A percentile compares a stretch with the other conserved stretches of the same genome.
Evolutionary conservation across 768 basidiomycete genomes (phyloP).

Genomic region (Hericium coralloides): DNA sequence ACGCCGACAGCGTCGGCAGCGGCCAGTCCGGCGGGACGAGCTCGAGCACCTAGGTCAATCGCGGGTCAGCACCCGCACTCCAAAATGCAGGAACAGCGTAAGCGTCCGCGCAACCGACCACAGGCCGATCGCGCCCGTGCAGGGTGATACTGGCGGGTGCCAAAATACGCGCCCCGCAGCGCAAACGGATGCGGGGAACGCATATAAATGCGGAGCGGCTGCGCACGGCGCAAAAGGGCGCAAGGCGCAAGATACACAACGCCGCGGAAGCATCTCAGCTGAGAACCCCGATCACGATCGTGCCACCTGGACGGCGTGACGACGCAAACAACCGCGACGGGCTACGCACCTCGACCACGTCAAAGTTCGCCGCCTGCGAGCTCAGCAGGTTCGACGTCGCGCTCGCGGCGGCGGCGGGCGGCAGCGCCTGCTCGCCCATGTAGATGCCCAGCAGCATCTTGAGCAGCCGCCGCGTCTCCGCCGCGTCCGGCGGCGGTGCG

Average conservation of each 20-base stretch:
- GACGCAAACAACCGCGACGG: background rate
- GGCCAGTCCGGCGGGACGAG: constrained; percentile 73
- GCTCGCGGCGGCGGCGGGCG: constrained; percentile 30
- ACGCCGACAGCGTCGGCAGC: constrained; percentile 59
- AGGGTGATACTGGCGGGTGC: background rate
- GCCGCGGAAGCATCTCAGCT: too few relatives aligned
- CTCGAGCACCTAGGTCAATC: constrained; percentile 43
- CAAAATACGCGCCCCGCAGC: too few relatives aligned
- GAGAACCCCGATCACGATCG: too few relatives aligned
- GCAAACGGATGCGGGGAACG: too few relatives aligned
- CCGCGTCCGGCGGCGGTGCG: constrained; percentile 26
- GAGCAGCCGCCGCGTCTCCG: constrained; percentile 49
- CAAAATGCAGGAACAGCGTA: background rate
- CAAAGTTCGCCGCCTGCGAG: constrained; percentile 73
- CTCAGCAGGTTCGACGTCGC: constrained; percentile 53
- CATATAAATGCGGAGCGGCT: too few relatives aligned
- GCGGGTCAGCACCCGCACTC: background rate
- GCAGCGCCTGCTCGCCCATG: constrained; percentile 41
- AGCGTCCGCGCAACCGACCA: too few relatives aligned
- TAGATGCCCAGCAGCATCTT: constrained; percentile 74
- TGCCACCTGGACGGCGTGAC: too few relatives aligned
- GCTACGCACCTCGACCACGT: constrained; percentile 61
- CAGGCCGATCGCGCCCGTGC: background rate
- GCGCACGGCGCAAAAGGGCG: too few relatives aligned
- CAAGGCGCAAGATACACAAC: too few relatives aligned